Conservation (phyloP, 129 eudicot species). For the Solidago caesia region DNA sequence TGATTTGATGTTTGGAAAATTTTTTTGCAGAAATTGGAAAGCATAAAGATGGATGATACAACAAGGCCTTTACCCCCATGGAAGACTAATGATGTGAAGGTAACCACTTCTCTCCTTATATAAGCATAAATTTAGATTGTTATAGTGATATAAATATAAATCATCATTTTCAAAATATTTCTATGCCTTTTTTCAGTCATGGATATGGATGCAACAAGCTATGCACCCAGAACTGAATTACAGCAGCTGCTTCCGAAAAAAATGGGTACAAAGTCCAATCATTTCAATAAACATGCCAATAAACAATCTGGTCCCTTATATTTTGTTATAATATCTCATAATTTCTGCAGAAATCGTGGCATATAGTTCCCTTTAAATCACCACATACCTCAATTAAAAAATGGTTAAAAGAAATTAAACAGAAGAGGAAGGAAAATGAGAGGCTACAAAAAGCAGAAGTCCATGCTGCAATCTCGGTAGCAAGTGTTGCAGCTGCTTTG, state of each 20-base stretch:
- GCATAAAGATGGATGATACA: constrained; percentile 50
- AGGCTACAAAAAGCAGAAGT: constrained; percentile 87
- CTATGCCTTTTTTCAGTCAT: constrained; percentile 50
- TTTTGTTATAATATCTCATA: neutral
- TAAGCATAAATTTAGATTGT: neutral
- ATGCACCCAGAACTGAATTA: constrained; percentile 98
- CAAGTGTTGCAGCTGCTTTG: constrained; percentile 91
- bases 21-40: constrained; percentile 60
- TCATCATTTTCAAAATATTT: neutral
- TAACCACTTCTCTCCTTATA: constrained; percentile 24
- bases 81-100: constrained; percentile 93
- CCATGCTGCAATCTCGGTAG: constrained; percentile 87
- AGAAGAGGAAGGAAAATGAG: constrained; percentile 69
- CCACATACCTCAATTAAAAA: constrained; percentile 60
- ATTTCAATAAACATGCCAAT: neutral
- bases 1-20: neutral
- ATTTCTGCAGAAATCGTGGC: constrained; percentile 64
- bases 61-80: constrained; percentile 66
- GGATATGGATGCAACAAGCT: constrained; percentile 99
- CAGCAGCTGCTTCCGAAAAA: constrained; percentile 62
- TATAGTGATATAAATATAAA: no score
- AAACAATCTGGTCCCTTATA: neutral
- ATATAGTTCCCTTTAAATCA: constrained; percentile 49
- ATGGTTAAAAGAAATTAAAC: constrained; percentile 86
- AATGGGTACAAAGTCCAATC: constrained; percentile 52